Percentiles rank a stretch among this genome's conserved stretches.
Conservation (phyloP, 1,284 basidiomycete species). For the Heterobasidion parviporum region DNA sequence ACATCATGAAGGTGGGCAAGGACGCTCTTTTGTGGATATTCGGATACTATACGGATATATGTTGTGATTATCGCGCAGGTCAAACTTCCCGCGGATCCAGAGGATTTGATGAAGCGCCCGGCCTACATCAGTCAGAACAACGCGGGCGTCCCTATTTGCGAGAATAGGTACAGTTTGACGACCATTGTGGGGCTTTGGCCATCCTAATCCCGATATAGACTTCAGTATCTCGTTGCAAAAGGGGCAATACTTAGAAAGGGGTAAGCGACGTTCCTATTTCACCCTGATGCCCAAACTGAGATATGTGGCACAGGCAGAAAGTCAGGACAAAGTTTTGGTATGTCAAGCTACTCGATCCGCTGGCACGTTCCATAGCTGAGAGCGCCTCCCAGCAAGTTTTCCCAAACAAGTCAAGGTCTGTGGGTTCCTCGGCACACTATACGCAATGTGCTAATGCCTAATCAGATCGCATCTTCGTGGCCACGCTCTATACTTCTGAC, state of each 20-base stretch:
- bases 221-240: constrained; percentile 77
- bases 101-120: constrained; percentile 73
- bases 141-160: constrained; percentile 67
- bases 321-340: constrained; percentile 75
- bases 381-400: constrained; percentile 55
- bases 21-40: background rate
- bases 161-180: constrained; percentile 52
- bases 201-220: constrained; percentile 29
- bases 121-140: constrained; percentile 73
- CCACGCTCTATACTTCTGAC: constrained; percentile 70
- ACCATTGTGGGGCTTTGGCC: constrained; percentile 8
- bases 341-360: background rate
- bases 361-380: background rate
- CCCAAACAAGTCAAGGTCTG: constrained; percentile 55
- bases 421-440: constrained; percentile 1
- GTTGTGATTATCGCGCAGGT: constrained; percentile 36
- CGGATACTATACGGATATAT: background rate
- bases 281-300: constrained; percentile 1
- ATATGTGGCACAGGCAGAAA: constrained; percentile 45
- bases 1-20: constrained; percentile 66
- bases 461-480: constrained; percentile 69
- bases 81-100: constrained; percentile 73
- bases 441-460: constrained; percentile 3
- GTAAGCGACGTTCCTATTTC: constrained; percentile 25
- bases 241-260: constrained; percentile 79